phyloP scores from a whole-genome alignment of 345 rosid species.

The Fremontodendron californicum region DNA sequence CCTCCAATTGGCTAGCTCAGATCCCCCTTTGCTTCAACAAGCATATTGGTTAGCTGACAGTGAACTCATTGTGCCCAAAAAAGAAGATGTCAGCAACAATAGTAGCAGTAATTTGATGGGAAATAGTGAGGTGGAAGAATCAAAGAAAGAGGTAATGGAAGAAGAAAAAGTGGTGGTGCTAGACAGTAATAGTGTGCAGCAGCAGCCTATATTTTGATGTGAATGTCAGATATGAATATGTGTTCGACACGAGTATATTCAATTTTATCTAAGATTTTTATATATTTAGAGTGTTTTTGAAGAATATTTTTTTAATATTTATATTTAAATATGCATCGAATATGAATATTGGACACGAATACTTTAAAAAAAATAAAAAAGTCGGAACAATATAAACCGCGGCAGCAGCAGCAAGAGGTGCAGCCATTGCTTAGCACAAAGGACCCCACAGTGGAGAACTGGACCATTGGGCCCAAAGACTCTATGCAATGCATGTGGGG shows the following conservation, averaged over 20 bases:
- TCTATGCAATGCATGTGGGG: conserved; percentile 73
- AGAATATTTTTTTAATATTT: no score
- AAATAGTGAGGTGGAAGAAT: conserved; percentile 6
- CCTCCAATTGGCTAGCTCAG: conserved; percentile 27
- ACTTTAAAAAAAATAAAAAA: no score
- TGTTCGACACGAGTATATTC: no score
- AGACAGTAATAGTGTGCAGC: conserved; percentile 2
- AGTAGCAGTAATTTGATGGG: neutral
- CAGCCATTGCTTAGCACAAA: conserved; percentile 57
- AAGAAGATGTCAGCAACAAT: conserved; percentile 13
- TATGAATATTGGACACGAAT: no score
- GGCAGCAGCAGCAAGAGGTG: no score
- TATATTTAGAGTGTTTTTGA: no score
- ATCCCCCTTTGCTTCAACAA: conserved; percentile 55
- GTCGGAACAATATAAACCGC: no score
- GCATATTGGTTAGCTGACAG: conserved; percentile 63
- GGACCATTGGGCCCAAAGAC: conserved; percentile 74
- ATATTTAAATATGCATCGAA: no score
- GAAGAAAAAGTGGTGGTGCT: neutral
- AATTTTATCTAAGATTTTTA: no score
- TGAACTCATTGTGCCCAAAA: conserved; percentile 52
- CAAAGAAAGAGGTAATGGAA: neutral
- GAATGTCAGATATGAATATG: no score
- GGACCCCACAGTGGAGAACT: conserved; percentile 75
- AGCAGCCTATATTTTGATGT: no score